Evolutionary conservation across 2,329 filamentous ascomycete genomes (phyloP), one percentile per base, ranked within the genome.

Genomic region (Helicocarpus griseus): DNA sequence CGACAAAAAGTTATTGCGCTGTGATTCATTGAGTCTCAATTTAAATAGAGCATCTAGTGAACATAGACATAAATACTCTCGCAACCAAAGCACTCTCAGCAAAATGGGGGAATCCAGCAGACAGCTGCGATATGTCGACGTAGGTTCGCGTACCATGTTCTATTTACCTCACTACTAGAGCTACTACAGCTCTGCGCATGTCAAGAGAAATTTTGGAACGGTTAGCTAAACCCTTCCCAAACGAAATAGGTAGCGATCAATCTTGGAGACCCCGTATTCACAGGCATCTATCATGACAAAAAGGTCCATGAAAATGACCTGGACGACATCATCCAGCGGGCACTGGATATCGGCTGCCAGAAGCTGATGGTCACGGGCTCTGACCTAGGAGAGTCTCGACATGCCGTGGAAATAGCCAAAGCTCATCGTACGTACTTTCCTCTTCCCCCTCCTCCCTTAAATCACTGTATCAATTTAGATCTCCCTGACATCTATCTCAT

Each of bases 331-430:
- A 73, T 98, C n/a, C 75, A 84, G 56, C 80, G 93, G 57, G 89
- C 89, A 3, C 71, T 78, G 14, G 80, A 87, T 57, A 83, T 86
- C 2, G 91, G 93, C 36, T 96, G 90, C 65, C 74, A 78, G 53
- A 96, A 95, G 63, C 80, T 98, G 62, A 91, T 98, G 74, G 80
- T 97, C 31, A 98, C 93, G 0, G 93, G 93, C 19, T 95, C 89
- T 1, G 88, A 93, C 64, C 77, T 97, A 47, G 74, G 76, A 48
- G 89, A 90, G 67, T 90, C 87, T 1, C 72, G 80, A 56, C 80
- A 87, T 57, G 89, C 89, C 0, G 71, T 95, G 8, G 72, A 83
- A 40, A 76, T 97, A 26, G 83, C 89, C 2, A 75, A 81, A 59
- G 76, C 85, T 58, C 84, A 91, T 64, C 82, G 87, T 91, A 73